These are phyloP conservation scores for Boletus vinaceobasis DNA, from an alignment of 768 basidiomycete species.

Conservation along the genomic window DNA sequence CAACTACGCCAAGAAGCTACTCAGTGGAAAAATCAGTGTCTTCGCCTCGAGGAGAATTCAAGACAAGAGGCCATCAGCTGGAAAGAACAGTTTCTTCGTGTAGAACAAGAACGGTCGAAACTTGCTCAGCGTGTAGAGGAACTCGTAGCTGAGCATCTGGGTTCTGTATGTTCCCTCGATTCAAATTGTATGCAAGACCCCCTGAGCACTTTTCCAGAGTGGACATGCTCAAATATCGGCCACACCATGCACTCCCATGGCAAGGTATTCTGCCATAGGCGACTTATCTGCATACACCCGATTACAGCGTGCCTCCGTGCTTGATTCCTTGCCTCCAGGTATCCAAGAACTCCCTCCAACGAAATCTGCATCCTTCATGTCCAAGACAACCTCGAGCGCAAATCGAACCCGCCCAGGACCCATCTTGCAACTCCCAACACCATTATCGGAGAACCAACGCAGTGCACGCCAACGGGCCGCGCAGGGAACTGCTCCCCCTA, in stretches of 20 bases:
- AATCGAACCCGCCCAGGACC: conserved; percentile 10
- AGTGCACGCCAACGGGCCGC: conserved; percentile 19
- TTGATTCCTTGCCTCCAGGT: conserved; percentile 23
- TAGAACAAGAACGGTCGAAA: conserved; percentile 63
- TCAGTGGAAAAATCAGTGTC: conserved; percentile 71
- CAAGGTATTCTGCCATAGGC: conserved; percentile 15
- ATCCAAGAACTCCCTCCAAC: conserved; percentile 31
- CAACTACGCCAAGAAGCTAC: conserved; percentile 61
- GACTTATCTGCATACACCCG: conserved; percentile 32
- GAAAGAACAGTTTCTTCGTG: conserved; percentile 77
- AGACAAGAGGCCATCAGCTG: conserved; percentile 58
- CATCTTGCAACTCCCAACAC: conserved; percentile 27
- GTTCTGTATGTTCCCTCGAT: conserved; percentile 35
- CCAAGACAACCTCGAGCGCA: conserved; percentile 17
- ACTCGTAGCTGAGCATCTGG: conserved; percentile 47
- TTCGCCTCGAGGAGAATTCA: conserved; percentile 44
- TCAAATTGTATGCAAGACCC: background rate
- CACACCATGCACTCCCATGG: conserved; percentile 35
- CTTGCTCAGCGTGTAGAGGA: conserved; percentile 59
- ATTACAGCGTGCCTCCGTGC: conserved; percentile 11
- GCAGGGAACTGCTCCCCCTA: conserved; percentile 1
- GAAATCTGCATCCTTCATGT: conserved; percentile 29
- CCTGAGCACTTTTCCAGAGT: conserved; percentile 9
- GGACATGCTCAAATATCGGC: conserved; percentile 14
- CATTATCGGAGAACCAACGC: conserved; percentile 30